These are phyloP conservation scores for Diversispora eburnea DNA, from an alignment of 192 early-diverging fungal species.

Conservation along the genomic window DNA sequence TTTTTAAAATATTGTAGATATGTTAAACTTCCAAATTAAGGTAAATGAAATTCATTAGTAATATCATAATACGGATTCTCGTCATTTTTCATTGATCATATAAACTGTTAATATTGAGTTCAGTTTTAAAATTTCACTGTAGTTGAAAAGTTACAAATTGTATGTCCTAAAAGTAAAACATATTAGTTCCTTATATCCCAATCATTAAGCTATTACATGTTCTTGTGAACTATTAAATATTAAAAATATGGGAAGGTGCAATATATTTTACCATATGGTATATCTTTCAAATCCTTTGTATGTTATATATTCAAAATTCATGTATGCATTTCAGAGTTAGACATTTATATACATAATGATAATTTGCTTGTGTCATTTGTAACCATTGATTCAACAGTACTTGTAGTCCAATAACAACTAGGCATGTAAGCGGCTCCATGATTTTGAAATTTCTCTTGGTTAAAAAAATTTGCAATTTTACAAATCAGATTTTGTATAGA, in stretches of 20 bases:
- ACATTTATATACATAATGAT: no score
- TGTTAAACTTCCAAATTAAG: background rate
- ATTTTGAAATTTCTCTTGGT: no score
- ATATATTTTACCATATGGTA: no score
- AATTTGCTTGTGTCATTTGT: background rate
- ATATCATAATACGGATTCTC: background rate
- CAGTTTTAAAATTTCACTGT: background rate
- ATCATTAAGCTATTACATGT: background rate
- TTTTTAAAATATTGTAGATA: conserved; percentile 3
- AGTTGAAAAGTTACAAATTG: background rate
- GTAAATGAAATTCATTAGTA: background rate
- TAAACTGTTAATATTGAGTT: background rate
- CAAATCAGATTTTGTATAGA: no score
- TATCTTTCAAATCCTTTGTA: no score
- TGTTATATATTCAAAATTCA: no score
- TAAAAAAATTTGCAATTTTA: no score
- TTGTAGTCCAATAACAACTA: background rate
- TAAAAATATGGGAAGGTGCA: no score
- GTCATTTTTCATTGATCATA: background rate
- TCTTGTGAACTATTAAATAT: background rate
- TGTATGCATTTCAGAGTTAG: no score
- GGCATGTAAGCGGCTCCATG: no score
- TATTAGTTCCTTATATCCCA: no score
- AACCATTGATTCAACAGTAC: background rate
- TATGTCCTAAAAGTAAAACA: background rate